A percentile compares a stretch with the other conserved stretches of the same genome.
phyloP scores from a whole-genome alignment of 2,329 filamentous ascomycete genomes.

The Verticillium dahliae region DNA sequence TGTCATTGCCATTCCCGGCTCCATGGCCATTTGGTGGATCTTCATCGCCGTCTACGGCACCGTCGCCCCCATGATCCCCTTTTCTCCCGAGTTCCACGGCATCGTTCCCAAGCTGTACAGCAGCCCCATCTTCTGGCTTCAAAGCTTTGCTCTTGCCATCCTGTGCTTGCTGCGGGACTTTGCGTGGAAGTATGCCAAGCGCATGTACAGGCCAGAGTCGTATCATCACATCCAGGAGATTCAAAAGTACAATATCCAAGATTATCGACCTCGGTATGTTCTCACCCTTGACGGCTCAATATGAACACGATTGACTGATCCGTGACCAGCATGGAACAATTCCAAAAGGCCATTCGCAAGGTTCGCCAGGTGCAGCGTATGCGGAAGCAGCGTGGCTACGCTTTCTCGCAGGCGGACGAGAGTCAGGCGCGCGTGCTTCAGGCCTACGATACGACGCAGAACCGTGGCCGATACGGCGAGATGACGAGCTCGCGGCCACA shows the following conservation, averaged over 20 bases:
- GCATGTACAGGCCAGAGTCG: constrained; percentile 89
- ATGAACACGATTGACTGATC: constrained; percentile 8
- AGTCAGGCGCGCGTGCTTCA: constrained; percentile 91
- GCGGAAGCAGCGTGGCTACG: constrained; percentile 98
- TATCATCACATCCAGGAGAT: constrained; percentile 99
- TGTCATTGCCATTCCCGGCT: constrained; percentile 89
- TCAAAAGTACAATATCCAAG: constrained; percentile 99
- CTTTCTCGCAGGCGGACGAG: constrained; percentile 96
- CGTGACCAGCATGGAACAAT: constrained; percentile 85
- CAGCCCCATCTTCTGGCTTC: constrained; percentile 84
- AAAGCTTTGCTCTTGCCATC: constrained; percentile 72
- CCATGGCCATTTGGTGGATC: constrained; percentile 82
- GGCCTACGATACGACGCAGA: constrained; percentile 93
- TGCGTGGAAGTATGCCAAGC: constrained; percentile 91
- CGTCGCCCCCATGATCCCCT: constrained; percentile 72
- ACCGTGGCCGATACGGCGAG: constrained; percentile 88
- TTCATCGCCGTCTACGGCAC: constrained; percentile 85
- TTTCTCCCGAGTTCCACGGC: constrained; percentile 80
- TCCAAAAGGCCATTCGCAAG: constrained; percentile 98
- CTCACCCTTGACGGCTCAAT: not conserved
- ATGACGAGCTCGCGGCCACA: constrained; percentile 57
- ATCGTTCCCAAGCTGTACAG: constrained; percentile 75
- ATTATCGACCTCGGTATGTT: constrained; percentile 85
- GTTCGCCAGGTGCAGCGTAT: constrained; percentile 97
- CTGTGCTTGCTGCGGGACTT: constrained; percentile 85